These are phyloP conservation scores for Nannochloris sp. DNA, from an alignment of 139 green algal genomes.

Conservation along the genomic window DNA sequence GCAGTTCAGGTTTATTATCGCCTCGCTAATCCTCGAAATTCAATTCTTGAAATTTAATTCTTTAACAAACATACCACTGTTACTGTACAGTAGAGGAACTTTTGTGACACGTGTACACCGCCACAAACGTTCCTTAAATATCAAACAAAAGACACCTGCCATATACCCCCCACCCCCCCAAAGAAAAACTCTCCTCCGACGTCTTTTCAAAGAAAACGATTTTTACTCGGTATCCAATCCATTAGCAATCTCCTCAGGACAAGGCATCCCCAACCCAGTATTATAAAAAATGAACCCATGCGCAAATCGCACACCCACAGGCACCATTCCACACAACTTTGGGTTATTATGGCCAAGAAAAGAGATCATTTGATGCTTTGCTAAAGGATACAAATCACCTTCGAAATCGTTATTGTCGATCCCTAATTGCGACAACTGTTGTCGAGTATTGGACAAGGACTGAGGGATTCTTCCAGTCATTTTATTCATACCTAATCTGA, in stretches of 20 bases:
- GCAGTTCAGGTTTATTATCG: too few relatives aligned
- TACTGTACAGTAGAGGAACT: too few relatives aligned
- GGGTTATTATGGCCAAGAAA: conserved; percentile 16
- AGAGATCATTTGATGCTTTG: conserved; percentile 5
- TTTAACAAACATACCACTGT: too few relatives aligned
- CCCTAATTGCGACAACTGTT: background rate
- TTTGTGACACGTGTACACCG: too few relatives aligned
- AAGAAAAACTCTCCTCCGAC: too few relatives aligned
- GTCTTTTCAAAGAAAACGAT: too few relatives aligned
- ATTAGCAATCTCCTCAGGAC: conserved; percentile 16
- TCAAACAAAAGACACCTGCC: too few relatives aligned
- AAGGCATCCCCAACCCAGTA: conserved; percentile 32
- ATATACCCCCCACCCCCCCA: too few relatives aligned
- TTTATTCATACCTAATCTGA: conserved; percentile 20
- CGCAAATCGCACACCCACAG: conserved; percentile 17
- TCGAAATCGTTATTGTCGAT: conserved; percentile 19
- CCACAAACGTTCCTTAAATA: too few relatives aligned
- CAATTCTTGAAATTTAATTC: too few relatives aligned
- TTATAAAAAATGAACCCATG: conserved; percentile 28
- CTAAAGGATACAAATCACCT: conserved; percentile 22
- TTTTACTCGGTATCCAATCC: background rate
- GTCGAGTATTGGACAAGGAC: background rate
- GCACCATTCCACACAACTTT: conserved; percentile 37
- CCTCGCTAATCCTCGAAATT: too few relatives aligned
- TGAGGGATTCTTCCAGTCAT: conserved; percentile 1